Percentiles rank a stretch among this genome's conserved stretches.
phyloP scores from a whole-genome alignment of 2,329 filamentous ascomycete species.

The Penicillium glabrum region DNA sequence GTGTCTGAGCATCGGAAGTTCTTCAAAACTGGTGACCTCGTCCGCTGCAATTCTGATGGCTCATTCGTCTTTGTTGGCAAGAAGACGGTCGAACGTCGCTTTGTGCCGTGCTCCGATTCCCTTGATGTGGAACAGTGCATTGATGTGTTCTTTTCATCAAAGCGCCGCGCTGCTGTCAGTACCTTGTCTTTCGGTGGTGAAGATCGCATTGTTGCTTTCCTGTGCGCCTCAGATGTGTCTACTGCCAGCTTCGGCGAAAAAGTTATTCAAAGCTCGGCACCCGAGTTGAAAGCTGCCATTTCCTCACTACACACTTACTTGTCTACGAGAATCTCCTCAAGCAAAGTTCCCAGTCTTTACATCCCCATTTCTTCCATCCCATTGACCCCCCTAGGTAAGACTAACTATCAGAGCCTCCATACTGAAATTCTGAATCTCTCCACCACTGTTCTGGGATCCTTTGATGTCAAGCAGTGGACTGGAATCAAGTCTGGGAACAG shows the following conservation, averaged over 20 bases:
- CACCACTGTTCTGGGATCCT: constrained; percentile 4
- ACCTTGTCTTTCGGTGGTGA: constrained; percentile 6
- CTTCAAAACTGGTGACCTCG: constrained; percentile 42
- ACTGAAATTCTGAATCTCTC: constrained; percentile 14
- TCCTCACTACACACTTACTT: constrained; percentile 22
- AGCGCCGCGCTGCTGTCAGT: constrained; percentile 23
- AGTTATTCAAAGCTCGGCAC: constrained; percentile 12
- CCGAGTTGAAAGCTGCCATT: constrained; percentile 13
- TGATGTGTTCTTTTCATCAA: constrained; percentile 6
- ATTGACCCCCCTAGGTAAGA: constrained; percentile 32
- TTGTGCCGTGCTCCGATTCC: neutral
- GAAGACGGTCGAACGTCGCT: constrained; percentile 19
- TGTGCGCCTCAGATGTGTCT: constrained; percentile 10
- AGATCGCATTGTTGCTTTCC: constrained; percentile 21
- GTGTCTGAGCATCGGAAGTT: constrained; percentile 5
- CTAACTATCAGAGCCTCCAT: constrained; percentile 27
- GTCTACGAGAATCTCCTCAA: constrained; percentile 25
- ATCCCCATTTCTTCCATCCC: constrained; percentile 35
- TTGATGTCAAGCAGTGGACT: constrained; percentile 22
- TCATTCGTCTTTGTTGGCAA: constrained; percentile 34
- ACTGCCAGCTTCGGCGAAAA: neutral
- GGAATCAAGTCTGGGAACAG: constrained; percentile 12
- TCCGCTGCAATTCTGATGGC: constrained; percentile 39
- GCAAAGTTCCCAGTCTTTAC: constrained; percentile 37
- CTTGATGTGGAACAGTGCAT: constrained; percentile 17